Percentiles rank a stretch among this genome's conserved stretches.
Evolutionary conservation across 177 flowering plant genomes (phyloP).

Genomic region (Telopea speciosissima): DNA sequence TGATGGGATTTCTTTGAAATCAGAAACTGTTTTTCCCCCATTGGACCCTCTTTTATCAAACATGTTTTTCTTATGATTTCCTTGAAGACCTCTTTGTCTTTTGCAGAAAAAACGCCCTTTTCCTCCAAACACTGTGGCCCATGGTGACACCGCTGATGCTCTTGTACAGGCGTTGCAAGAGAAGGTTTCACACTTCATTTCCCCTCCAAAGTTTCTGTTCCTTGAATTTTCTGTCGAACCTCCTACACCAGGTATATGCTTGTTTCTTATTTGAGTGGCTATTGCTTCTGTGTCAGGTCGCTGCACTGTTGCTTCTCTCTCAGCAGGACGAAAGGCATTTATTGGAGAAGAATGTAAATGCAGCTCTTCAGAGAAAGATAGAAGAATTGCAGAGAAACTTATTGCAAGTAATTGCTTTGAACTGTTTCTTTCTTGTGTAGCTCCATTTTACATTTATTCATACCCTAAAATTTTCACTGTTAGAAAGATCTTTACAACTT

Average conservation of each 20-base stretch:
- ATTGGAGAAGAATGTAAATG: constrained; percentile 74
- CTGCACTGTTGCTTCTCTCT: constrained; percentile 67
- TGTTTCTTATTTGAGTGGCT: neutral
- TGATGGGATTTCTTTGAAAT: neutral
- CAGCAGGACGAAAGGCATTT: constrained; percentile 95
- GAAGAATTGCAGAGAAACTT: constrained; percentile 90
- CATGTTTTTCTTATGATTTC: neutral
- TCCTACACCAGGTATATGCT: neutral
- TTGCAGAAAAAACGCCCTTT: constrained; percentile 19
- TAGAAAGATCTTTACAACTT: neutral
- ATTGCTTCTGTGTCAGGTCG: constrained; percentile 43
- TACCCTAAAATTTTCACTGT: too few relatives aligned
- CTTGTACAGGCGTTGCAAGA: constrained; percentile 82
- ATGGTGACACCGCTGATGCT: constrained; percentile 45
- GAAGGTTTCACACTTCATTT: constrained; percentile 45
- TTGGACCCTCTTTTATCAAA: neutral
- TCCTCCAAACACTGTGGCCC: constrained; percentile 11
- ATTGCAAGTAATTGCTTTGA: constrained; percentile 45
- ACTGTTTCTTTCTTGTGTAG: neutral
- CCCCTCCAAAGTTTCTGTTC: neutral
- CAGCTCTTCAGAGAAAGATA: constrained; percentile 61
- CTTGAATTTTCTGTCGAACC: neutral
- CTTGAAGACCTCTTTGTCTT: neutral
- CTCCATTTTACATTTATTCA: neutral
- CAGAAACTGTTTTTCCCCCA: too few relatives aligned